Base-by-base conservation (phyloP, 2,329 filamentous ascomycete genomes). In the Pseudogymnoascus sp. region DNA sequence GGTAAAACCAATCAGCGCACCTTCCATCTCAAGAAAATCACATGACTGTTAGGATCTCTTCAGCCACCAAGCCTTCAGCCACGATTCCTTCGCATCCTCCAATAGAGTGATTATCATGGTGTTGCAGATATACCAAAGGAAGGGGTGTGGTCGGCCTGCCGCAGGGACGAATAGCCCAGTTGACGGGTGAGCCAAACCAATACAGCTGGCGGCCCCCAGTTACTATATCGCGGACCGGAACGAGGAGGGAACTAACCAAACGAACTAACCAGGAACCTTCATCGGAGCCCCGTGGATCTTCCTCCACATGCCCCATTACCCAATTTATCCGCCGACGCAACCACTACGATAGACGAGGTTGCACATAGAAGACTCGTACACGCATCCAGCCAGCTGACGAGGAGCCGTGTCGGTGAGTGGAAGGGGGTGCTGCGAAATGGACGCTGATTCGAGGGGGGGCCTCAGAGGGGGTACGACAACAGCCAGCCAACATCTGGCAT, bases 1-100 rank as follows among this genome's bases (percentile, higher is more conserved):
- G 25, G n/a, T 25, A 6, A 54, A 54, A 31, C 48, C 25, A 54
- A 54, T 31, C 48, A 57, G n/a, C 25, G 25, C 4, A 11, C 13
- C 11, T 34, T n/a, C 23, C 25, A 34, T 31, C 6, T 1, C 10
- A 16, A 10, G 19, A 57, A 31, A 51, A 19, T 57, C 48, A 57
- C 48, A 57, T 57, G 48, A 57, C 25, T 19, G 8, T 5, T 31
- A 1, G n/a, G 25, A 31, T 57, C 7, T 28, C n/a, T 13, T 34
- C 48, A 57, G 25, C 48, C 48, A 57, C 48, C 2, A 13, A 16
- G 25, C 10, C 48, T 31, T 31, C 48, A 57, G 48, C 48, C 48
- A 54, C 48, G 48, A 54, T 54, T 54, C 48, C 48, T 54, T 54
- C 48, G 14, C 5, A n/a, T 34, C n/a, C n/a, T 57, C 48, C 48